Evolutionary conservation across 305 asterid species (phyloP).

Genomic region (Fraxinus sp.): DNA sequence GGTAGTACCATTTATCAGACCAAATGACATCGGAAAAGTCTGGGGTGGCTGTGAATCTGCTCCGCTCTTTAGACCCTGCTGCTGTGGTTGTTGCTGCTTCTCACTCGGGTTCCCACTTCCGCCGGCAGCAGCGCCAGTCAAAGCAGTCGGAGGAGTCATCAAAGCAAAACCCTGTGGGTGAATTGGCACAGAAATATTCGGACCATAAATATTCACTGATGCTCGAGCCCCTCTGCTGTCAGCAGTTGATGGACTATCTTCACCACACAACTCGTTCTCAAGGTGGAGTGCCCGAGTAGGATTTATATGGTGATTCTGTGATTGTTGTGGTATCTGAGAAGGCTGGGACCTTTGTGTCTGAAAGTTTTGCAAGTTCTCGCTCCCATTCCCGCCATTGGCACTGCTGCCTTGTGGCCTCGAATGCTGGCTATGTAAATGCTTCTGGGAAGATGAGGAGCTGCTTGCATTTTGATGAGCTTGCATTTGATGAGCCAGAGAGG

Average conservation of each 20-base stretch:
- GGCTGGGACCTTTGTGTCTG: slow-evolving; percentile 45
- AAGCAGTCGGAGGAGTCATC: slow-evolving; percentile 56
- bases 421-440: slow-evolving; percentile 66
- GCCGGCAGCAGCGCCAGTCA: slow-evolving; percentile 28
- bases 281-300: slow-evolving; percentile 42
- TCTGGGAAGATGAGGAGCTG: slow-evolving; percentile 69
- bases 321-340: slow-evolving; percentile 41
- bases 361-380: slow-evolving; percentile 45
- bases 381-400: slow-evolving; percentile 37
- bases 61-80: slow-evolving; percentile 44
- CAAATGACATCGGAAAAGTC: slow-evolving; percentile 47
- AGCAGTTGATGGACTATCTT: slow-evolving; percentile 60
- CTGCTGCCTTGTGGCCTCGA: slow-evolving; percentile 34
- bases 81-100: slow-evolving; percentile 40
- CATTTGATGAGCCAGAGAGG: slow-evolving; percentile 46
- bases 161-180: slow-evolving; percentile 67
- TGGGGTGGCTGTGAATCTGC: slow-evolving; percentile 46
- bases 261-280: slow-evolving; percentile 57
- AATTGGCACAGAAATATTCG: slow-evolving; percentile 60
- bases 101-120: slow-evolving; percentile 32
- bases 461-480: slow-evolving; percentile 54
- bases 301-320: slow-evolving; percentile 44
- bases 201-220: slow-evolving; percentile 61
- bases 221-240: slow-evolving; percentile 64
- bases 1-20: slow-evolving; percentile 37